A percentile compares a stretch with the other conserved stretches of the same genome.
These are phyloP conservation scores for Nemania sp. DNA, from an alignment of 2,329 filamentous ascomycete genomes.

Conservation along the genomic window DNA sequence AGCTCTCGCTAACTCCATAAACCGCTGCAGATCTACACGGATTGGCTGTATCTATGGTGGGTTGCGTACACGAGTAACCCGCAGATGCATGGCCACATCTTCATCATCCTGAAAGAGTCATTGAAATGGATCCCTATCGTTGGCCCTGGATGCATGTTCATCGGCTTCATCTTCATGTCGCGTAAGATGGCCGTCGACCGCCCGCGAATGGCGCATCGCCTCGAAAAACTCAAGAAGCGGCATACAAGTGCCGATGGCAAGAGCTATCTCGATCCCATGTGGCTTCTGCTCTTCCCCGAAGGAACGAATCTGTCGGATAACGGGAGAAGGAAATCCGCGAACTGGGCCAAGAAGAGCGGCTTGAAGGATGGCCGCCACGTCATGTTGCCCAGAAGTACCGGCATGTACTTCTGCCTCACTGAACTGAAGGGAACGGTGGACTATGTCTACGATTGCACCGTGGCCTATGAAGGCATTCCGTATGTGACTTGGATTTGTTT, in stretches of 20 bases:
- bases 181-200: slow-evolving; percentile 83
- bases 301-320: slow-evolving; percentile 79
- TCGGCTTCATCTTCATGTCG: slow-evolving; percentile 90
- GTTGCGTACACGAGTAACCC: slow-evolving; percentile 78
- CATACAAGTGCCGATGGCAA: slow-evolving; percentile 58
- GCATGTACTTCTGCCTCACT: slow-evolving; percentile 76
- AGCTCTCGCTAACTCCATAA: slow-evolving; percentile 26
- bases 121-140: slow-evolving; percentile 79
- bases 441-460: slow-evolving; percentile 89
- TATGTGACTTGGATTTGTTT: slow-evolving; percentile 53
- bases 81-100: slow-evolving; percentile 81
- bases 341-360: slow-evolving; percentile 77
- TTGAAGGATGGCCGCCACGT: slow-evolving; percentile 73
- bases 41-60: slow-evolving; percentile 95
- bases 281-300: slow-evolving; percentile 85
- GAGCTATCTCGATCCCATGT: slow-evolving; percentile 76
- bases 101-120: slow-evolving; percentile 89
- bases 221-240: slow-evolving; percentile 67
- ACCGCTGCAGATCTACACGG: slow-evolving; percentile 70
- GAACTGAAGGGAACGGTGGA: slow-evolving; percentile 75
- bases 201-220: slow-evolving; percentile 71
- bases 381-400: slow-evolving; percentile 78
- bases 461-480: slow-evolving; percentile 93
- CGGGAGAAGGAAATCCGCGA: slow-evolving; percentile 69
- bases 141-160: slow-evolving; percentile 81